A percentile compares a stretch with the other conserved stretches of the same genome.
phyloP scores from a whole-genome alignment of 495 filamentous ascomycete genomes.

The Hypoxylon trugodes region DNA sequence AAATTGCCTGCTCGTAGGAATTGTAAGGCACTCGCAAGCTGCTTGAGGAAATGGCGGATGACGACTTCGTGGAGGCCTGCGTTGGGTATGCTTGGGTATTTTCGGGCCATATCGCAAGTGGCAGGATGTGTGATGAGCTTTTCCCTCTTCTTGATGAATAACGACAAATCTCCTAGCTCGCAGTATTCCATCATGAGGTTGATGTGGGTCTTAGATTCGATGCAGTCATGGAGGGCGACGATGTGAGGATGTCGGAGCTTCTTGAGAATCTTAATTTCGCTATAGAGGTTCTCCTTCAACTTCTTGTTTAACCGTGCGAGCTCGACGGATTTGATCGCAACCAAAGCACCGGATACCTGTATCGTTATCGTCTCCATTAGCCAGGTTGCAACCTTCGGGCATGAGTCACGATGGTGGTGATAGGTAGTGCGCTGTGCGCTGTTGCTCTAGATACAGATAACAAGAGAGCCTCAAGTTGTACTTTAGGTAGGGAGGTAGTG shows the following conservation, averaged over 20 bases:
- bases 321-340: slow-evolving; percentile 96
- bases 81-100: slow-evolving; percentile 83
- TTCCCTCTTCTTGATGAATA: slow-evolving; percentile 94
- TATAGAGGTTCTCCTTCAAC: slow-evolving; percentile 92
- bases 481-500: no score
- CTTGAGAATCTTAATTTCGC: slow-evolving; percentile 93
- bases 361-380: slow-evolving; percentile 49
- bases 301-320: slow-evolving; percentile 90
- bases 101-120: slow-evolving; percentile 83
- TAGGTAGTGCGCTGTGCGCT: slow-evolving; percentile 2
- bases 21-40: slow-evolving; percentile 89
- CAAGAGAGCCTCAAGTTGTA: not conserved
- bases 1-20: slow-evolving; percentile 85
- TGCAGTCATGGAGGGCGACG: slow-evolving; percentile 91
- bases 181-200: slow-evolving; percentile 99
- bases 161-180: slow-evolving; percentile 88
- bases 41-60: slow-evolving; percentile 93
- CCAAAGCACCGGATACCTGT: slow-evolving; percentile 69
- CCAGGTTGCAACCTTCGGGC: slow-evolving; percentile 18
- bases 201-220: slow-evolving; percentile 85
- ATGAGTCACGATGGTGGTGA: slow-evolving; percentile 8
- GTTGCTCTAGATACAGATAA: not conserved
- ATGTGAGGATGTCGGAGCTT: slow-evolving; percentile 94
- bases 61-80: slow-evolving; percentile 93
- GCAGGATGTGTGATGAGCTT: slow-evolving; percentile 76